These are phyloP conservation scores for Fraxinus quadrangulata DNA, from an alignment of 257 asterid species.

Conservation along the genomic window DNA sequence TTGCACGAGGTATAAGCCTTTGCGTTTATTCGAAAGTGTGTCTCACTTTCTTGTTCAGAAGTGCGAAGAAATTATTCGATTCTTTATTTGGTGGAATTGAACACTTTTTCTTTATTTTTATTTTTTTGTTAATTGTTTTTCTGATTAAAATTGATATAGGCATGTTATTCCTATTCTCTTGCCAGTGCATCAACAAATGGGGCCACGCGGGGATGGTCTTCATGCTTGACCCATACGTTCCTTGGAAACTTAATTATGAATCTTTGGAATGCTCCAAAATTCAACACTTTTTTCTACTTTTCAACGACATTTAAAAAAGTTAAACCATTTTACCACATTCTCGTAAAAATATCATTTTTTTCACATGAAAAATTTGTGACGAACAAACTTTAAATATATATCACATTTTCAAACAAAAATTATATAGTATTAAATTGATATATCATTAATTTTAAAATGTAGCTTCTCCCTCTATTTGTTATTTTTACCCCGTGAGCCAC, in stretches of 20 bases:
- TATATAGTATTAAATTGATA: no score
- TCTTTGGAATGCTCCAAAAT: background rate
- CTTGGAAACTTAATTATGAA: background rate
- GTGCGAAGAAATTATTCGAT: background rate
- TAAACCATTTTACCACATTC: background rate
- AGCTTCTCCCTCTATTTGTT: no score
- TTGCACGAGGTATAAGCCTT: background rate
- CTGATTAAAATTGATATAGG: background rate
- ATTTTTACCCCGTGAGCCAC: no score
- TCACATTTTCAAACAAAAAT: no score
- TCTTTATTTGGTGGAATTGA: background rate
- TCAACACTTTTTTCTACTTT: no score
- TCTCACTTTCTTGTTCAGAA: background rate
- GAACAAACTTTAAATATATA: no score
- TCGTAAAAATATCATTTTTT: no score
- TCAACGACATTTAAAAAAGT: no score
- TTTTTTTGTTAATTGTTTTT: background rate
- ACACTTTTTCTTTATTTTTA: background rate
- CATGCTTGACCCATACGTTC: background rate
- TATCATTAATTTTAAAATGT: no score
- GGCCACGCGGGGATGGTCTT: background rate
- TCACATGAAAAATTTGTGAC: no score
- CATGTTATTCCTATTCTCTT: background rate
- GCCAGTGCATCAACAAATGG: background rate
- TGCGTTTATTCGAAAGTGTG: background rate